Evolutionary conservation across 139 green algal genomes (phyloP).

Genomic region (Tetradesmus lagerheimii): DNA sequence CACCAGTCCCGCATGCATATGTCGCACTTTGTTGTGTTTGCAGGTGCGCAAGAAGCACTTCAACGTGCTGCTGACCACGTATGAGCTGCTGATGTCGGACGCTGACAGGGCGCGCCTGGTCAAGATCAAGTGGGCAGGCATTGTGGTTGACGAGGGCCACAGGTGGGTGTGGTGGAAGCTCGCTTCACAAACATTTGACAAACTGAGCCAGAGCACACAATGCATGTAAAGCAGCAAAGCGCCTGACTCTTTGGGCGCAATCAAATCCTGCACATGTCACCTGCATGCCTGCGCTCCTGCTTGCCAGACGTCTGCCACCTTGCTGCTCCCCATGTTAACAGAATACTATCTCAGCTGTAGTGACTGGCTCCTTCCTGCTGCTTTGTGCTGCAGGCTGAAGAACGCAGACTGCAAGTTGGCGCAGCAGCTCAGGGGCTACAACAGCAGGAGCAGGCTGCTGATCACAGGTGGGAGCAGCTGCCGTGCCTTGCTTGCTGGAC

Average conservation of each 20-base stretch:
- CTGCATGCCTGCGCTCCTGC: too few relatives aligned
- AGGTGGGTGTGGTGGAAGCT: slow-evolving; percentile 77
- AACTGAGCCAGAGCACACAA: too few relatives aligned
- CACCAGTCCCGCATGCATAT: neutral
- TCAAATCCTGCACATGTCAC: too few relatives aligned
- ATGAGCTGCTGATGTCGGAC: slow-evolving; percentile 98
- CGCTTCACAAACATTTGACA: too few relatives aligned
- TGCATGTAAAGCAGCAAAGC: too few relatives aligned
- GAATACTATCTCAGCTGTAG: too few relatives aligned
- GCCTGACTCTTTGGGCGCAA: too few relatives aligned
- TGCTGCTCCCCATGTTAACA: too few relatives aligned
- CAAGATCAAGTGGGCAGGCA: slow-evolving; percentile 70
- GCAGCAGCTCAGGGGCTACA: slow-evolving; percentile 56
- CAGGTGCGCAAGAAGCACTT: slow-evolving; percentile 67
- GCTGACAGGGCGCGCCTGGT: slow-evolving; percentile 59
- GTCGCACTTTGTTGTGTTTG: neutral
- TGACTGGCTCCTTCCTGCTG: too few relatives aligned
- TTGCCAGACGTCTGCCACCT: too few relatives aligned
- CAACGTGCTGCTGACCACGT: slow-evolving; percentile 98
- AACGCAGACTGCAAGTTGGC: slow-evolving; percentile 87
- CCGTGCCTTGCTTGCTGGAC: neutral
- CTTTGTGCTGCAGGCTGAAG: slow-evolving; percentile 61
- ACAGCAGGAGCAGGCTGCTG: slow-evolving; percentile 62
- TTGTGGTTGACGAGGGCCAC: slow-evolving; percentile 99
- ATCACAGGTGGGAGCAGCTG: slow-evolving; percentile 77